These are phyloP conservation scores for Clonostachys byssicola DNA, from an alignment of 2,329 filamentous ascomycete species.

Conservation along the genomic window DNA sequence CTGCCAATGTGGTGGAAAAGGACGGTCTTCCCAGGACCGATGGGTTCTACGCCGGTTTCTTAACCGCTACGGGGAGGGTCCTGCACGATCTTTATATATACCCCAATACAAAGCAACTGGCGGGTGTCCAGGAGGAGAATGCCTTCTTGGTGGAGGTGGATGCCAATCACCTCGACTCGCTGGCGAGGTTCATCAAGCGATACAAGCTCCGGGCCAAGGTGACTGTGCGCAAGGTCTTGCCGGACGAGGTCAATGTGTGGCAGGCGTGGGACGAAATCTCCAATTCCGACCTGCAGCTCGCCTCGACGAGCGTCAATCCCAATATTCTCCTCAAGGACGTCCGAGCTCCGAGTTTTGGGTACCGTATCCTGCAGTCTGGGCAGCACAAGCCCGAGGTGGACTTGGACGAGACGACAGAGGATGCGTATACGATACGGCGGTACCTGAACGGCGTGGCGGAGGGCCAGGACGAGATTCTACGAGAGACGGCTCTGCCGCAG, in stretches of 20 bases:
- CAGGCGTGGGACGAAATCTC: slow-evolving; percentile 63
- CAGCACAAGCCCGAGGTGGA: slow-evolving; percentile 28
- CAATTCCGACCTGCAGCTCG: neutral
- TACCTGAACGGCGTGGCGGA: slow-evolving; percentile 82
- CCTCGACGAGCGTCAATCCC: neutral
- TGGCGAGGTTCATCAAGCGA: slow-evolving; percentile 72
- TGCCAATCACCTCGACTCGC: slow-evolving; percentile 51
- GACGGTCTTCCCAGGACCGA: slow-evolving; percentile 24
- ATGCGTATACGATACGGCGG: slow-evolving; percentile 69
- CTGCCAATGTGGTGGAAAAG: slow-evolving; percentile 44
- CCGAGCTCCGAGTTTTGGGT: slow-evolving; percentile 52
- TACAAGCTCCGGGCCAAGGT: slow-evolving; percentile 86
- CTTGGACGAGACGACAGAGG: slow-evolving; percentile 41
- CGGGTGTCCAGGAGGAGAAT: slow-evolving; percentile 16
- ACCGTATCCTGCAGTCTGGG: slow-evolving; percentile 34
- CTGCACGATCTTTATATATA: slow-evolving; percentile 91
- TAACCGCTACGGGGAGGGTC: slow-evolving; percentile 81
- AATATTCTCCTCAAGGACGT: slow-evolving; percentile 41
- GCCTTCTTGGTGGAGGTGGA: slow-evolving; percentile 77
- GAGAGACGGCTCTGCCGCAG: slow-evolving; percentile 71
- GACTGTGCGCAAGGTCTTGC: slow-evolving; percentile 59
- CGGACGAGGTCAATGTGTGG: slow-evolving; percentile 66
- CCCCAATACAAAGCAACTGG: slow-evolving; percentile 37
- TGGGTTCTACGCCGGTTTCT: slow-evolving; percentile 77
- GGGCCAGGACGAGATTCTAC: slow-evolving; percentile 73